Conservation (phyloP, 306 rosid species). For the Acacia acuminata region DNA sequence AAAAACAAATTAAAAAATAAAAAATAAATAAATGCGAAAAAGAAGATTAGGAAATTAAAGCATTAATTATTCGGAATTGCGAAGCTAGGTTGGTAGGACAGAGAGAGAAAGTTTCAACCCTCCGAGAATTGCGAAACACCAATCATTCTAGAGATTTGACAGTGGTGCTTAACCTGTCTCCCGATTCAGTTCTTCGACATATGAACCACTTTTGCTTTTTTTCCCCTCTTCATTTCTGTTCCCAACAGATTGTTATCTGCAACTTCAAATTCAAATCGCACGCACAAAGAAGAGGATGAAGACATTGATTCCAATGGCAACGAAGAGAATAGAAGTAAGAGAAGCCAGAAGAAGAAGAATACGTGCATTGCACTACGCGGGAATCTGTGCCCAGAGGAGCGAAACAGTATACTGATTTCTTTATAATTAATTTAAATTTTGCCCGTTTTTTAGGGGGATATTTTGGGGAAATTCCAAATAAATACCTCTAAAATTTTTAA, state of each 20-base stretch:
- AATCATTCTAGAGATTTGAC: not conserved
- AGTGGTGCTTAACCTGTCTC: not conserved
- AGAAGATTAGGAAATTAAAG: conserved; percentile 8
- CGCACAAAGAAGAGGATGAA: not conserved
- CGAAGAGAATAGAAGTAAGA: not conserved
- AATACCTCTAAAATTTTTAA: no score
- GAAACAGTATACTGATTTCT: not conserved
- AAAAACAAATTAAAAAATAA: conserved; percentile 13
- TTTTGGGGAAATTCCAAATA: no score
- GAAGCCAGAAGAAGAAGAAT: not conserved
- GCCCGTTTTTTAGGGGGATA: no score
- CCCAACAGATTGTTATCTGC: not conserved
- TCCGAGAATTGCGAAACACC: conserved; percentile 36
- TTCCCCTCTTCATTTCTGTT: not conserved
- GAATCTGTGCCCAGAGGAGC: not conserved
- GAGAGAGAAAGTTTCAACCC: conserved; percentile 22
- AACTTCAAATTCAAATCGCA: not conserved
- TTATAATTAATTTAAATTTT: no score
- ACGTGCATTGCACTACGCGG: not conserved
- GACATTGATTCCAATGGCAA: not conserved
- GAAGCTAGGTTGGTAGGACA: conserved; percentile 20
- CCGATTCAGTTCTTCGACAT: not conserved
- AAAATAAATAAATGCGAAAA: not conserved
- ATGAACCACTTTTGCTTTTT: not conserved
- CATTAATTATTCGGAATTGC: conserved; percentile 36